Conservation (phyloP, 345 rosid species). For the Eucalyptus grandis region DNA sequence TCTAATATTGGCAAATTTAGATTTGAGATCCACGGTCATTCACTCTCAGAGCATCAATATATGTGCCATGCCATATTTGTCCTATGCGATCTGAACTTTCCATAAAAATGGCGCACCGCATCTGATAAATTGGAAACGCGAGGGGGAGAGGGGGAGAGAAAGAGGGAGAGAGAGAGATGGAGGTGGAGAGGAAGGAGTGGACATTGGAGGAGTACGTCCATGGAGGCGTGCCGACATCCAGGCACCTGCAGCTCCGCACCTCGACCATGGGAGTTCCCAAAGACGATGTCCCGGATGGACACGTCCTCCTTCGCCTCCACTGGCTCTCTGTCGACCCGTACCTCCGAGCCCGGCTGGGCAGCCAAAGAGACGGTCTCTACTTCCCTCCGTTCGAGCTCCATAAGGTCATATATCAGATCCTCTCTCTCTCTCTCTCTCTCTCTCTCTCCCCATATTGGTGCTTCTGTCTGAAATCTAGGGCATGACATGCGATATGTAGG, state of each 20-base stretch:
- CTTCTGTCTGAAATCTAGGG: background rate
- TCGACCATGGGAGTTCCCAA: background rate
- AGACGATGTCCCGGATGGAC: constrained; percentile 6
- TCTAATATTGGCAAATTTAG: background rate
- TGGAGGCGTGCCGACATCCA: constrained; percentile 15
- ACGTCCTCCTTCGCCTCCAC: constrained; percentile 6
- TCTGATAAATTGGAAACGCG: background rate
- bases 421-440: background rate
- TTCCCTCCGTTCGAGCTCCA: constrained; percentile 1
- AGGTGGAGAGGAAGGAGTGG: constrained; percentile 17
- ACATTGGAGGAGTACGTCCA: constrained; percentile 13
- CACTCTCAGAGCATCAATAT: background rate
- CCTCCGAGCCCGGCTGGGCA: constrained; percentile 9
- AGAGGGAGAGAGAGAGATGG: background rate
- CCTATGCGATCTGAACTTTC: background rate
- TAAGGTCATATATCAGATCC: constrained; percentile 1
- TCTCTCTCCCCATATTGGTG: too few relatives aligned
- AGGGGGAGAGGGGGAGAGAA: background rate
- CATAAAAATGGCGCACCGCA: background rate
- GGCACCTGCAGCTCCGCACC: constrained; percentile 24
- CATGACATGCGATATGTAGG: background rate
- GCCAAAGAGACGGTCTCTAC: constrained; percentile 15
- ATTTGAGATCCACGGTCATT: background rate
- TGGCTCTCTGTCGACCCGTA: constrained; percentile 27
- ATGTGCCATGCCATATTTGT: background rate